Base-by-base conservation (phyloP, 306 rosid species). In the Cucumis melo region DNA sequence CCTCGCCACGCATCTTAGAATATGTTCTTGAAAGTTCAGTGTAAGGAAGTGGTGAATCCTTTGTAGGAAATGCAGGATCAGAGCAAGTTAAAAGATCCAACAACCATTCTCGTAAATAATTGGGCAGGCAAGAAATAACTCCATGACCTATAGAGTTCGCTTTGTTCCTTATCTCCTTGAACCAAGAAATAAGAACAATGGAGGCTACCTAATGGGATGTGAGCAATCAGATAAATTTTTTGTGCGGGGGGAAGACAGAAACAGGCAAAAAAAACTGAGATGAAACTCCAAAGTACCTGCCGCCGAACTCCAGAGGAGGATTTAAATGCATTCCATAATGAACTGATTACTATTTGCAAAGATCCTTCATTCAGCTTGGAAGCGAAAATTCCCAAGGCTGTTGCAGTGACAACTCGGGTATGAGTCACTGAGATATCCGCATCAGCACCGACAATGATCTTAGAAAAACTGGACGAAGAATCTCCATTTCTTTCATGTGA, bases 371-470 rank as follows among this genome's bases (percentile, higher is more conserved):
- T 87, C 79, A 94, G 78, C 83, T 86, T 91, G 79, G 95, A 87
- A 63, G 94, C 95, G 54, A 90, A 91, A 77, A 81, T 83, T 71
- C 98, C 98, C 87, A 94, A 78, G 39, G 98, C 96, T 66, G 89
- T 82, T 9, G 98, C 96, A 8, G 98, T 90, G 76, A 90, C 92
- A 79, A 91, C 98, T 81, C 98, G 86, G 23, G 98, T 91, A 78
- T 61, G 87, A 84, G 96, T 94, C 60, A 94, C 93, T 36, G 96
- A 90, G 24, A 87, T 75, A 81, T 91, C 98, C 58, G 81, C 80
- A 77, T 94, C 98, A 74, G 94, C 92, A 65, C 98, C 98, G 66
- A 91, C 96, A 79, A 94, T 87, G 79, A 94, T 90, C 84, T 91
- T 91, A 48, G 87, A 79, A 23, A 90, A 84, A 86, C 51, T 86